phyloP scores from a whole-genome alignment of 2,329 filamentous ascomycete genomes.

The Fusarium heterosporum region DNA sequence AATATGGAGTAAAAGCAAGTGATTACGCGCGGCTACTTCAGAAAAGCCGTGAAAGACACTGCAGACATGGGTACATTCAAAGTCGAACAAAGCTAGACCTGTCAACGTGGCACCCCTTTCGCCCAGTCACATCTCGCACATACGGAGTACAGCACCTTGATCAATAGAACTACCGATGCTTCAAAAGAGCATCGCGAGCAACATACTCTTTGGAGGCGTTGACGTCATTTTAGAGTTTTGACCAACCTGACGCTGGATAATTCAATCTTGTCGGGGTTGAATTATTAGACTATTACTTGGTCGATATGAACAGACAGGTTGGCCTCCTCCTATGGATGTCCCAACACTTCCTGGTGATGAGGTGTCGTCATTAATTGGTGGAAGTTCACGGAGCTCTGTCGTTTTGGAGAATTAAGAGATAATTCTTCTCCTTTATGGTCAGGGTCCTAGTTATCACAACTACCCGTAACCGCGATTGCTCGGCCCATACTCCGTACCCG shows the following conservation, averaged over 20 bases:
- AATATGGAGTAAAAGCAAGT: conserved; percentile 16
- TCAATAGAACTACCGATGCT: conserved; percentile 30
- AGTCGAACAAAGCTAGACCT: conserved; percentile 28
- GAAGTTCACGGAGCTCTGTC: conserved; percentile 18
- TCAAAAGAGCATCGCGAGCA: conserved; percentile 28
- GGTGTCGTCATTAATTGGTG: conserved; percentile 27
- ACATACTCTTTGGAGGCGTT: conserved; percentile 36
- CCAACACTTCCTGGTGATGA: neutral
- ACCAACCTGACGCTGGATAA: neutral
- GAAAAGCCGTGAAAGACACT: conserved; percentile 18
- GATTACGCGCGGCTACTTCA: conserved; percentile 13
- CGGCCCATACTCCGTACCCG: conserved; percentile 27
- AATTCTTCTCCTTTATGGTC: conserved; percentile 15
- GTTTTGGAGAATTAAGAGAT: conserved; percentile 5
- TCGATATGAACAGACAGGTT: neutral
- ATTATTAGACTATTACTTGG: neutral
- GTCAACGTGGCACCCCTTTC: conserved; percentile 44
- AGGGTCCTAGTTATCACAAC: conserved; percentile 25
- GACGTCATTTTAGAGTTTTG: conserved; percentile 37
- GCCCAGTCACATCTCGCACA: conserved; percentile 34
- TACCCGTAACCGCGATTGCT: conserved; percentile 25
- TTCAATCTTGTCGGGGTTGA: conserved; percentile 4
- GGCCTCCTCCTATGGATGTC: neutral
- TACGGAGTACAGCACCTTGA: neutral
- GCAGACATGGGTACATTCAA: conserved; percentile 11